Base-by-base conservation (phyloP, 2,329 filamentous ascomycete species). In the Aspergillus pseudoglaucus region DNA sequence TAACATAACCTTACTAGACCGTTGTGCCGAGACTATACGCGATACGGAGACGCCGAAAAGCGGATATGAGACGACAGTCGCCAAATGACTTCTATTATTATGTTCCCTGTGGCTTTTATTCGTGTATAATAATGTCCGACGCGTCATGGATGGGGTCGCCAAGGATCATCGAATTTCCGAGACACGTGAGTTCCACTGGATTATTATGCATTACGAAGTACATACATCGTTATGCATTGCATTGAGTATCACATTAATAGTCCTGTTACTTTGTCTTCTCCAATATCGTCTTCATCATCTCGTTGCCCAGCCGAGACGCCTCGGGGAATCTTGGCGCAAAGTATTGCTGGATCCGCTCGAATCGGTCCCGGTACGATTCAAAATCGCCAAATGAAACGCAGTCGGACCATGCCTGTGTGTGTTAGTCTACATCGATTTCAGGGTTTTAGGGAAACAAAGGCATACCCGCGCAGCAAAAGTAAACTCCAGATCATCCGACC, bases 401-500 rank as follows among this genome's bases (percentile, higher is more conserved):
- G 67, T 96, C 90, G 37, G 89, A 93, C 93, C 93, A 98, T 5
- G 90, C 93, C 77, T 80, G 48, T 14, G 23, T 14, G 33, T 27
- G 23, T 52, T 22, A 43, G 49, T 33, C 14, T 20, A 3, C 20
- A 20, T 10, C 42, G 23, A 47, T 22, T 15, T 3, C 33, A 20
- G n/a, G 23, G 15, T 10, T 4, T 22, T 45, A 27, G 10, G 3
- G 40, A 44, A 8, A 41, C 10, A 9, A 22, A 20, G 44, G 35
- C 72, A 64, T 66, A 80, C 77, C 47, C 90, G 77, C 22, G 94
- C 94, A 1, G 93, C 94, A 72, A 98, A 97, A 0, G 91, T 95
- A 64, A 98, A 98, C 69, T 98, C 93, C 48, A 98, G 75, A 66
- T 98, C 93, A 63, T 98, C 93, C 20, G 85, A 87, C n/a, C 93